phyloP scores from a whole-genome alignment of 192 early-diverging fungal species.

The Coemansia sp. region DNA sequence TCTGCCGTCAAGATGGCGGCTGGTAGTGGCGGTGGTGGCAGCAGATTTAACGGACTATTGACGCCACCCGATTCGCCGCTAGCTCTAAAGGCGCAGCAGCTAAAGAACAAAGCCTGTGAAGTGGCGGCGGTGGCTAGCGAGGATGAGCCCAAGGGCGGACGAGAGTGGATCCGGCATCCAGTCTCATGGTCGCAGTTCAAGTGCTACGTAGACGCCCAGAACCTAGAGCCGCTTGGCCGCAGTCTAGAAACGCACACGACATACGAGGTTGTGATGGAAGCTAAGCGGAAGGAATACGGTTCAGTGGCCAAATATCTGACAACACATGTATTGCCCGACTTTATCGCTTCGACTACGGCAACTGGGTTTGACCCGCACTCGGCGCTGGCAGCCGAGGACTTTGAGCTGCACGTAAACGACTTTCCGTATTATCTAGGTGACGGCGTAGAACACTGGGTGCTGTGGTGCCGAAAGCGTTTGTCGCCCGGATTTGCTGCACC shows the following conservation, averaged over 20 bases:
- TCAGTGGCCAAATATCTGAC: slow-evolving; percentile 40
- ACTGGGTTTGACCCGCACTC: slow-evolving; percentile 11
- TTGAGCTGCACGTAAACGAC: slow-evolving; percentile 40
- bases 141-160: slow-evolving; percentile 10
- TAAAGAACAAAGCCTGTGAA: background rate
- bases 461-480: slow-evolving; percentile 47
- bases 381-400: slow-evolving; percentile 16
- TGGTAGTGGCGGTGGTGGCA: background rate
- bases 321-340: slow-evolving; percentile 26
- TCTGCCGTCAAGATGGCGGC: slow-evolving; percentile 1
- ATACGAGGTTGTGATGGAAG: slow-evolving; percentile 25
- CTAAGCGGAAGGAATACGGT: slow-evolving; percentile 19
- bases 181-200: slow-evolving; percentile 37
- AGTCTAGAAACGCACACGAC: slow-evolving; percentile 29
- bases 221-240: slow-evolving; percentile 45
- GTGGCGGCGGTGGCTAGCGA: background rate
- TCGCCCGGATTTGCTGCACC: slow-evolving; percentile 30
- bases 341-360: slow-evolving; percentile 14
- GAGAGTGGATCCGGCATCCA: slow-evolving; percentile 16
- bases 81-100: slow-evolving; percentile 9
- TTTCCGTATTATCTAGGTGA: slow-evolving; percentile 41
- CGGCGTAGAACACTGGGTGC: slow-evolving; percentile 51
- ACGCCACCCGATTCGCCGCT: slow-evolving; percentile 46
- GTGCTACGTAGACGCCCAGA: slow-evolving; percentile 24
- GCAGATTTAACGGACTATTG: slow-evolving; percentile 15